Conservation (phyloP, 306 rosid species). For the Coriaria nepalensis region DNA sequence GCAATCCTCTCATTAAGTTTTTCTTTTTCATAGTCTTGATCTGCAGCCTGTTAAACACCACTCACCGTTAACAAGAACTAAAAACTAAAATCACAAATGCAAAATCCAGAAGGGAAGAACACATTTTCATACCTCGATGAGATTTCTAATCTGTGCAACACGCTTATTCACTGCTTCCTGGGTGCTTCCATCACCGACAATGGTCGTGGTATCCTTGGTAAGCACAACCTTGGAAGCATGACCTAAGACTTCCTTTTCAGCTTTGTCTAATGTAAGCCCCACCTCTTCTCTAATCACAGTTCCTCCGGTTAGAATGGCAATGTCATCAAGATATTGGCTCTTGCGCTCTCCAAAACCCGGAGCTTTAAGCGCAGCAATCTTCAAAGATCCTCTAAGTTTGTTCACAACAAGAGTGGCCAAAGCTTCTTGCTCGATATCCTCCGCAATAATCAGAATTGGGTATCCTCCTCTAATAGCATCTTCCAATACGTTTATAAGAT, state of each 20-base stretch:
- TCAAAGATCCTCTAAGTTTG: slow-evolving; percentile 89
- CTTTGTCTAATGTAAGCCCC: slow-evolving; percentile 85
- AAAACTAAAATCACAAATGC: not conserved
- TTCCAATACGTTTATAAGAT: slow-evolving; percentile 73
- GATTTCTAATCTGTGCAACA: slow-evolving; percentile 78
- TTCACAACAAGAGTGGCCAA: slow-evolving; percentile 94
- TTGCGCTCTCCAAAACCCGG: slow-evolving; percentile 99
- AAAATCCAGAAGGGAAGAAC: slow-evolving; percentile 2
- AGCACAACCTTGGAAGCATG: slow-evolving; percentile 90
- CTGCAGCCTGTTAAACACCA: slow-evolving; percentile 47
- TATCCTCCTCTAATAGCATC: slow-evolving; percentile 91
- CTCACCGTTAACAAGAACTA: not conserved
- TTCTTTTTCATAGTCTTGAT: slow-evolving; percentile 89
- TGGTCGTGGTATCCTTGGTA: slow-evolving; percentile 78
- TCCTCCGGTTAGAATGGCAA: slow-evolving; percentile 91
- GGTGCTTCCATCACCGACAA: slow-evolving; percentile 97
- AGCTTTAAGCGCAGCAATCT: slow-evolving; percentile 97
- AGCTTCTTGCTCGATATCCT: slow-evolving; percentile 98
- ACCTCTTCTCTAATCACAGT: slow-evolving; percentile 95
- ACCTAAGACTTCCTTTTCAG: slow-evolving; percentile 86
- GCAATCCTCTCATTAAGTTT: slow-evolving; percentile 91
- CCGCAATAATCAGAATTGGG: slow-evolving; percentile 70
- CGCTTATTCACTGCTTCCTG: slow-evolving; percentile 88
- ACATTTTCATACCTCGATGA: slow-evolving; percentile 50
- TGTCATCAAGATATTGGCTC: slow-evolving; percentile 99